Base-by-base conservation (phyloP, 805 yeast species). In the Candida succiphila region DNA sequence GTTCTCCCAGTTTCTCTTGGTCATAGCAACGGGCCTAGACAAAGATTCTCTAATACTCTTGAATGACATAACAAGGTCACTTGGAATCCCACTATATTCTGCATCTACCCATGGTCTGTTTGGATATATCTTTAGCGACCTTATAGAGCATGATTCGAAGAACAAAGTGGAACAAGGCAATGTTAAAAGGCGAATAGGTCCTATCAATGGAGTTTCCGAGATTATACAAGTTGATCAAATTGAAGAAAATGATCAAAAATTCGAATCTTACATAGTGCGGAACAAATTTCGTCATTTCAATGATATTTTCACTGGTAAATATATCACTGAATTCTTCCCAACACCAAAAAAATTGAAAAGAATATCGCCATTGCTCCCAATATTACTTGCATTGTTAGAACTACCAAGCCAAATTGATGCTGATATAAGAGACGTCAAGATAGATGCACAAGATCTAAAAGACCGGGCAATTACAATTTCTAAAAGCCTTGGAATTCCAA, bases 121-220 rank as follows among this genome's bases (percentile, higher is more conserved):
- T 52, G 95, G 95, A 2, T 83, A 73, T 47, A 68, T 85, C 1
- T 79, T 88, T 50, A 75, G 76, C 3, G 99, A 92, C 55, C 63
- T 89, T 39, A 70, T 85, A 9, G 52, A 63, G 30, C 86, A 84
- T 54, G 62, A 65, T 22, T 66, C 84, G 2, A 58, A 56, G 3
- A 67, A 70, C 30, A 75, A 72, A 26, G 69, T 65, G 35, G 71
- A 69, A 30, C 67, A 61, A 36, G 69, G 74, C 27, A 58, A 63
- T 17, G 49, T 60, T 7, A 51, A 68, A n/a, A 69, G 81, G 10
- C 58, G 61, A 33, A 38, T 70, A 7, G 89, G 87, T 4, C 56
- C 59, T 3, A 57, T 63, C 31, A 49, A 54, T 69, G 12, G 36
- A 45, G 42, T 56, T 63, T 43, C 58, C 64, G 71, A 63, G 29